Evolutionary conservation across 2,329 filamentous ascomycete species (phyloP).

Genomic region (Fusarium nygamai): DNA sequence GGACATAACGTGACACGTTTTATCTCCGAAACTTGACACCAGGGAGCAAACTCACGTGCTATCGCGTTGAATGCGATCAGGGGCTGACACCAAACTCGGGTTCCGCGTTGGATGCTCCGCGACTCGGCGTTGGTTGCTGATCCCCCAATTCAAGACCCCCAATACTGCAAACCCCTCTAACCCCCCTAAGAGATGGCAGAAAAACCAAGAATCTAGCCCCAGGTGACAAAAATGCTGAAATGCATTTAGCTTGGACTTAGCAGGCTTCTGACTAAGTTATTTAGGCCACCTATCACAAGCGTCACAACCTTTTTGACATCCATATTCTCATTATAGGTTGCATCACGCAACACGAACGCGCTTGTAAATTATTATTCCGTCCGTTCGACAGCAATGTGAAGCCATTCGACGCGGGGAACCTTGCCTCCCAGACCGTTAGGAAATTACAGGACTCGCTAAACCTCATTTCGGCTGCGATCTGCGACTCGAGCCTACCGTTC

Average conservation of each 20-base stretch:
- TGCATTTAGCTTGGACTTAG: accelerated
- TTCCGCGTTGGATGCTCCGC: neutral
- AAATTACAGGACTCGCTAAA: constrained; percentile 12
- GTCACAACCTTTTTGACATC: neutral
- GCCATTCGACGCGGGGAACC: constrained; percentile 7
- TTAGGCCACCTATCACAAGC: neutral
- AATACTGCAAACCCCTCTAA: neutral
- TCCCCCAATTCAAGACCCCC: neutral
- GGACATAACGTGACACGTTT: neutral
- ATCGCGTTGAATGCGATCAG: accelerated
- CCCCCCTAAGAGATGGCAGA: neutral
- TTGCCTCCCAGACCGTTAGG: neutral
- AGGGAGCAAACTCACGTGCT: neutral
- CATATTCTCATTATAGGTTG: neutral
- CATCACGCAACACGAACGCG: neutral
- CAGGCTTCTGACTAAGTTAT: neutral
- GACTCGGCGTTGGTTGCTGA: neutral
- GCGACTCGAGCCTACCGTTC: neutral
- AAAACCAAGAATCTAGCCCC: neutral
- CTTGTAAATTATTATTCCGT: neutral
- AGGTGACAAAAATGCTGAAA: neutral
- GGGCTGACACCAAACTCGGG: neutral
- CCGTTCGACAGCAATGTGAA: neutral
- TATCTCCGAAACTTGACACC: neutral
- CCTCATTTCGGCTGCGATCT: constrained; percentile 2